Base-by-base conservation (phyloP, 331 rosid species). In the Rosa hybrid region DNA sequence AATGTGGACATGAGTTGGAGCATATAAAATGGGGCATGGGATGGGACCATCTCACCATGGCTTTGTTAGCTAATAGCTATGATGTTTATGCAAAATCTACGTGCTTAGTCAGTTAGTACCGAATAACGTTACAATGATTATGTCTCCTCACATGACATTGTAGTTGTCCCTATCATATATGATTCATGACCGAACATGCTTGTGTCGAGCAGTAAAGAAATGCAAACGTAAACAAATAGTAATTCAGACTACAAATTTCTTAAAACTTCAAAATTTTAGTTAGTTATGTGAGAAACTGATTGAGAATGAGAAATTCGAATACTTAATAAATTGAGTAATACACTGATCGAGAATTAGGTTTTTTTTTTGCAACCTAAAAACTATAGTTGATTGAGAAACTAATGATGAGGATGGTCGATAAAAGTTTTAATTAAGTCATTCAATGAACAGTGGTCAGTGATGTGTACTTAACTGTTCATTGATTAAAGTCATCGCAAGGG, bases 401-500 rank as follows among this genome's bases (percentile, higher is more conserved):
- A 7, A 42, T 42, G 8, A 3, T 1, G 53, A 49, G 53, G 14
- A 49, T 12, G 53, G 5, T 3, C 53, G 16, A 49, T 51, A 25
- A 56, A 18, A 56, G 23, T 2, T 1, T 17, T 18, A 56, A 8
- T 56, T n/a, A 57, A 57, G 64, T 48, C 12, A 9, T 48, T 9
- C 12, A 34, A 34, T 34, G 39, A 34, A 34, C 39, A 34, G 39
- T 18, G 62, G 25, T 7, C 16, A 12, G 3, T 12, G 45, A 12
- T 1, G 18, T 3, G 23, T 34, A 13, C 18, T 13, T 44, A 5
- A 27, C 20, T 14, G 46, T 20, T 54, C 17, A 42, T 77, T 62
- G 46, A 21, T 59, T 20, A 38, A 74, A 41, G 74, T 69, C 67
- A 73, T 80, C 45, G 49, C 78, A 75, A 14, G 39, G 39, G 39